Evolutionary conservation across 2,329 filamentous ascomycete species (phyloP), one percentile per base, ranked within the genome.

Genomic region (Claviceps digitariae): DNA sequence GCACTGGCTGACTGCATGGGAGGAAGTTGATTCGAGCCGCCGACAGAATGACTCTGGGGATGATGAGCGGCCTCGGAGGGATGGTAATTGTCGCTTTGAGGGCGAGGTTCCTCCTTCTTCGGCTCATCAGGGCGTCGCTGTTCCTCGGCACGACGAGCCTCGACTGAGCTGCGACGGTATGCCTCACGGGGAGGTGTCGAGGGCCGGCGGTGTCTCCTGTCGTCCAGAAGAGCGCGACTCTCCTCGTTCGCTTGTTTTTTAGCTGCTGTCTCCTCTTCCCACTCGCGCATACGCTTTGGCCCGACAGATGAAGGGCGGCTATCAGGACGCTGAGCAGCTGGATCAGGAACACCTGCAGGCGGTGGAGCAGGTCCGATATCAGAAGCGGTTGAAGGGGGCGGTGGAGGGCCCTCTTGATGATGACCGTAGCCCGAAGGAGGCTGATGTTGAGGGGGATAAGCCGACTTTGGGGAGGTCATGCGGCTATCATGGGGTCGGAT

Each of bases 241-340:
- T 96, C 90, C 5, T 97, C 91, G 41, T 83, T 95, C 10, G 87
- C 84, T 56, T 87, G 82, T 72, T 96, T 96, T 74, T 96, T 95
- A 46, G 77, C 75, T 4, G 82, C 72, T 23, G 81, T 73, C 38
- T 94, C 89, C 38, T 91, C 86, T 60, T 97, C 93, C 90, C 93
- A 96, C 63, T 97, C 93, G 49, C 90, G 84, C 66, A 83, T 78
- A 54, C 93, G 82, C 76, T 98, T 98, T 54, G 85, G 82, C 3
- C 79, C 80, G 12, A 87, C 86, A 40, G 89, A 94, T 1, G 84
- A 71, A 20, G 90, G 87, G n/a, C 90, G 80, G 53, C 95, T 77
- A 52, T 81, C 78, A 55, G 79, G 72, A 52, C 71, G 69, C 53
- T 76, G 84, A 55, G 79, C 75, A 25, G 81, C 79, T 63, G 91